Evolutionary conservation across 176 grass and related monocot genomes (phyloP), one percentile per base, ranked within the genome.

Genomic region (Eragrostis nindensis): DNA sequence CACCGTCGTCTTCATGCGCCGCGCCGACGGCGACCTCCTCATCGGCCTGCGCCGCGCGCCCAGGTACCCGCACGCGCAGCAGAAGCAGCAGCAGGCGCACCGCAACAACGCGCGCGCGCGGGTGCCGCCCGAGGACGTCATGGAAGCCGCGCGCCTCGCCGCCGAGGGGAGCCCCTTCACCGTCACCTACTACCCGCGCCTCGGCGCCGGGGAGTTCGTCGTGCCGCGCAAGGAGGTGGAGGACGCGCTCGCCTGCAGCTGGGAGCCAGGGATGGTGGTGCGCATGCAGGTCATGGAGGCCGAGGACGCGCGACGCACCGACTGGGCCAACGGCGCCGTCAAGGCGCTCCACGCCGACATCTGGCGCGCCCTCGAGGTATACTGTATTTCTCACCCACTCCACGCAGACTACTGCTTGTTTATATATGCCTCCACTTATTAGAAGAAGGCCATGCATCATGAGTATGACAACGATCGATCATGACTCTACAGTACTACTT

Each of bases 361-460:
- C 50, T 94, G 94, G 94, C 85, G 85, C 43, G 62, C 73, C 29
- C 87, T 97, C 30, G 43, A 94, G 91, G 94, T n/a, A n/a, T n/a
- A n/a, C n/a, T n/a, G n/a, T n/a, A n/a, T n/a, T n/a, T n/a, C n/a
- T n/a, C n/a, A n/a, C n/a, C n/a, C n/a, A n/a, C n/a, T n/a, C n/a
- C n/a, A n/a, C n/a, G n/a, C n/a, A n/a, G n/a, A n/a, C n/a, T n/a
- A n/a, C n/a, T n/a, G n/a, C n/a, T n/a, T n/a, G n/a, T n/a, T n/a
- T n/a, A n/a, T n/a, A n/a, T n/a, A n/a, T n/a, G n/a, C n/a, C n/a
- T n/a, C n/a, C n/a, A n/a, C n/a, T n/a, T n/a, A n/a, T n/a, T n/a
- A n/a, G n/a, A n/a, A n/a, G n/a, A n/a, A n/a, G n/a, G n/a, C n/a
- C n/a, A n/a, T n/a, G n/a, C n/a, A n/a, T n/a, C n/a, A n/a, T n/a